phyloP scores from a whole-genome alignment of 176 grass and related monocot genomes.

The Rhynchospora tenuis region DNA sequence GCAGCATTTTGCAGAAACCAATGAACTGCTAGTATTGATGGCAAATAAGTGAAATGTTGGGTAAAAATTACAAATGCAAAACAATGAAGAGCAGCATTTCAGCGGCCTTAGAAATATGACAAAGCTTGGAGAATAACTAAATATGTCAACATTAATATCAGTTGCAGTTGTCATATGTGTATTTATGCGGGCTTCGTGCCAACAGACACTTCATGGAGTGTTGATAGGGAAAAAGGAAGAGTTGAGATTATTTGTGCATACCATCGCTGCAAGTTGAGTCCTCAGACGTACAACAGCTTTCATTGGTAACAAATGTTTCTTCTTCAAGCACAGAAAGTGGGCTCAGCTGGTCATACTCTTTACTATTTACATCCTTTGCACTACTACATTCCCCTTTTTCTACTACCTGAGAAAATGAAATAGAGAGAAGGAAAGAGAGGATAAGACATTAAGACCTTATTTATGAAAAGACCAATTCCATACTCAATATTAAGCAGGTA shows the following conservation, averaged over 20 bases:
- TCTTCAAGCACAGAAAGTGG: slow-evolving; percentile 59
- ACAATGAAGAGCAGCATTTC: background rate
- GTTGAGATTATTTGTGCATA: slow-evolving; percentile 25
- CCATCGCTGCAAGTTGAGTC: slow-evolving; percentile 46
- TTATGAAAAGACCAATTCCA: background rate
- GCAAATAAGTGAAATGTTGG: background rate
- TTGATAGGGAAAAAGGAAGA: background rate
- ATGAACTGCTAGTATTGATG: background rate
- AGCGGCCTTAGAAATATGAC: background rate
- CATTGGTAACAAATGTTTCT: slow-evolving; percentile 35
- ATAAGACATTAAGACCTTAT: background rate
- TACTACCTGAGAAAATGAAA: slow-evolving; percentile 31
- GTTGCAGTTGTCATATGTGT: background rate
- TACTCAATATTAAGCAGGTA: background rate
- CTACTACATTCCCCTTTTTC: slow-evolving; percentile 45
- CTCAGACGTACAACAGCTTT: slow-evolving; percentile 59
- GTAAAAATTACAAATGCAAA: background rate
- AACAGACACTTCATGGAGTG: background rate
- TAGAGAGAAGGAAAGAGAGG: background rate
- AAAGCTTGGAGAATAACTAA: background rate
- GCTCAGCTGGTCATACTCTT: slow-evolving; percentile 42
- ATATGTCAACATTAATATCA: background rate
- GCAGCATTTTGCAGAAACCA: background rate
- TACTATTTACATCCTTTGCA: slow-evolving; percentile 31
- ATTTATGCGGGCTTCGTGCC: background rate